A percentile compares a stretch with the other conserved stretches of the same genome.
Conservation (phyloP, 805 yeast genomes). For the Candida qinlingensis region DNA sequence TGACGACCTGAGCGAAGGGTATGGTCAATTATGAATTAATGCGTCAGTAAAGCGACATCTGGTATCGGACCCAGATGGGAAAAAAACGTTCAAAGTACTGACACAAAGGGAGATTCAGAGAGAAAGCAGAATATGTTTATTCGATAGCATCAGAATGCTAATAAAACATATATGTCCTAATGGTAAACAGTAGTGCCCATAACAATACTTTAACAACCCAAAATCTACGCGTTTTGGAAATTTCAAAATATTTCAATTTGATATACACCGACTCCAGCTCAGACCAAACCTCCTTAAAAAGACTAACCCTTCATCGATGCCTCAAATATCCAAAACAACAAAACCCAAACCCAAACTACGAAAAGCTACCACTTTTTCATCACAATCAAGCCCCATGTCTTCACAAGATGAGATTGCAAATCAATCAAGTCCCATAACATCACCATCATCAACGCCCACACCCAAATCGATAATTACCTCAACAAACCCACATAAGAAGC, state of each 20-base stretch:
- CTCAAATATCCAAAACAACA: neutral
- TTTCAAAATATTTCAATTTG: neutral
- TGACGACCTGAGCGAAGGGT: no score
- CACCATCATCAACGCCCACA: conserved; percentile 4
- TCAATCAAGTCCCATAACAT: conserved; percentile 10
- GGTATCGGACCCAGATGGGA: no score
- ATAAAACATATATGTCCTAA: no score
- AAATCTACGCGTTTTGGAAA: neutral
- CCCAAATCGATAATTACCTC: neutral
- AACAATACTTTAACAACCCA: neutral
- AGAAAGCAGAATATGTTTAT: no score
- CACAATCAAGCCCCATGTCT: conserved; percentile 11
- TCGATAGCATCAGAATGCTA: no score
- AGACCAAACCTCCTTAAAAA: no score
- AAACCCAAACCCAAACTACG: neutral
- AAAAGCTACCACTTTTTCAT: neutral
- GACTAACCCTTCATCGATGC: no score
- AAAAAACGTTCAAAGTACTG: no score
- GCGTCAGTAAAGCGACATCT: no score
- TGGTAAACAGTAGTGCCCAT: neutral
- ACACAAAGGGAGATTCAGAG: no score
- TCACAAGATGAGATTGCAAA: conserved; percentile 1
- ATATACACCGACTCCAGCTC: no score
- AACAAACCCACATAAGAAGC: neutral
- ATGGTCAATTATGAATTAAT: no score